A percentile compares a stretch with the other conserved stretches of the same genome.
Evolutionary conservation across 2,329 filamentous ascomycete genomes (phyloP).

Genomic region (Fusarium nelsonii): DNA sequence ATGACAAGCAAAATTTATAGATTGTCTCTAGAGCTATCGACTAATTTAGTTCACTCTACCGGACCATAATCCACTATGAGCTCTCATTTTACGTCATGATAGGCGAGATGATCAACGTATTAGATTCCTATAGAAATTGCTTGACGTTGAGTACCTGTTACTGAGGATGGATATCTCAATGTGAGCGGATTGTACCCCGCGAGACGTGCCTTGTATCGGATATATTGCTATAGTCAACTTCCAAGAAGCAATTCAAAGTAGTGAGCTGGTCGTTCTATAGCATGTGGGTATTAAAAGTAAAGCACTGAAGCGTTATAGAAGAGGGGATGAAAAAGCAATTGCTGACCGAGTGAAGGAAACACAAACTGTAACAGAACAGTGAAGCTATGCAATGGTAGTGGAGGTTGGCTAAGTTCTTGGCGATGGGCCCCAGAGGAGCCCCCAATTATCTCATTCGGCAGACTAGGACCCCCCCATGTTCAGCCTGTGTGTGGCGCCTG

Average conservation of each 20-base stretch:
- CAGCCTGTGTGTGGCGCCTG: constrained; percentile 30
- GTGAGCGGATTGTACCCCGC: not conserved
- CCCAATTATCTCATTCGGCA: constrained; percentile 36
- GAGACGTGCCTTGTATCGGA: not conserved
- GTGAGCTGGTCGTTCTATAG: not conserved
- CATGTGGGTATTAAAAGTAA: not conserved
- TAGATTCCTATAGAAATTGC: not conserved
- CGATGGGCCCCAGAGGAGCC: constrained; percentile 19
- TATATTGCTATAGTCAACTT: not conserved
- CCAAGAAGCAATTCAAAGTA: not conserved
- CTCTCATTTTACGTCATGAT: constrained; percentile 23
- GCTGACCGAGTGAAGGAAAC: not conserved
- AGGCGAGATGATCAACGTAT: constrained; percentile 1
- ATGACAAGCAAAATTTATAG: constrained; percentile 1
- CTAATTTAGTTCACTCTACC: not conserved
- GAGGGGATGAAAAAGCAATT: not conserved
- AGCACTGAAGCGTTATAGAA: not conserved
- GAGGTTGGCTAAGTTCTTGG: constrained; percentile 25
- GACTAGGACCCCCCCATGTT: constrained; percentile 19
- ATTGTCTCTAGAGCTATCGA: not conserved
- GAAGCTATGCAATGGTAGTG: not conserved
- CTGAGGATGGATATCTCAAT: too few species aligned
- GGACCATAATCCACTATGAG: not conserved
- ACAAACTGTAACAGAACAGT: constrained; percentile 9
- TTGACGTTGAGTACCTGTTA: not conserved